Percentiles rank a stretch among this genome's conserved stretches.
Evolutionary conservation across 2,329 filamentous ascomycete species (phyloP).

Genomic region (Lachnellula hyalina): DNA sequence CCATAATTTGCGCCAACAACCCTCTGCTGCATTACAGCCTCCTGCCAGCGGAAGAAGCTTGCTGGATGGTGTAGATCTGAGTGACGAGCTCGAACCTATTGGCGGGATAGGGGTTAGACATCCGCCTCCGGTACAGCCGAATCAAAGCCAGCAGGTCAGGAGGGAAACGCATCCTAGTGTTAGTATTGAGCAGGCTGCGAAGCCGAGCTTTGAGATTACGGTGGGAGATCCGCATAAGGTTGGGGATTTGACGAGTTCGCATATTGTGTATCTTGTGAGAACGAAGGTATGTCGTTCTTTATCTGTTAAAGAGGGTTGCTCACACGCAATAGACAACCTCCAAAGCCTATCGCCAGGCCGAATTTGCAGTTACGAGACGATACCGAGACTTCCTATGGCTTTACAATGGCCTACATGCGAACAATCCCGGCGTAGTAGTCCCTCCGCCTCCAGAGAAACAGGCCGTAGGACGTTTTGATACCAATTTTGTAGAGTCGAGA

Average conservation of each 20-base stretch:
- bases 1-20: conserved; percentile 43
- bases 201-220: conserved; percentile 82
- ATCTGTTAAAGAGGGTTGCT: background rate
- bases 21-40: conserved; percentile 39
- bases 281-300: conserved; percentile 62
- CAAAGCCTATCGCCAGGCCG: conserved; percentile 87
- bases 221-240: conserved; percentile 98
- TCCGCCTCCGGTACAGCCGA: conserved; percentile 59
- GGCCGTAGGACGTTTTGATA: conserved; percentile 91
- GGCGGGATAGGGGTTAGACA: conserved; percentile 49
- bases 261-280: conserved; percentile 94
- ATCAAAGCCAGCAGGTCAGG: conserved; percentile 46
- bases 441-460: conserved; percentile 97
- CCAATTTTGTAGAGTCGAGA: conserved; percentile 90
- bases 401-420: conserved; percentile 88
- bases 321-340: conserved; percentile 67
- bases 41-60: conserved; percentile 42
- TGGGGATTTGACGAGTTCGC: conserved; percentile 90
- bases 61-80: conserved; percentile 64
- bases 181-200: conserved; percentile 87
- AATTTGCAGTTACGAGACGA: conserved; percentile 88
- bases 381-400: conserved; percentile 98
- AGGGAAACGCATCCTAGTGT: conserved; percentile 67
- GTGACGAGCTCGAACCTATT: conserved; percentile 52
- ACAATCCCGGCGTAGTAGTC: conserved; percentile 91